phyloP scores from a whole-genome alignment of 164 flowering plant genomes.

The Tetrastigma voinierianum region DNA sequence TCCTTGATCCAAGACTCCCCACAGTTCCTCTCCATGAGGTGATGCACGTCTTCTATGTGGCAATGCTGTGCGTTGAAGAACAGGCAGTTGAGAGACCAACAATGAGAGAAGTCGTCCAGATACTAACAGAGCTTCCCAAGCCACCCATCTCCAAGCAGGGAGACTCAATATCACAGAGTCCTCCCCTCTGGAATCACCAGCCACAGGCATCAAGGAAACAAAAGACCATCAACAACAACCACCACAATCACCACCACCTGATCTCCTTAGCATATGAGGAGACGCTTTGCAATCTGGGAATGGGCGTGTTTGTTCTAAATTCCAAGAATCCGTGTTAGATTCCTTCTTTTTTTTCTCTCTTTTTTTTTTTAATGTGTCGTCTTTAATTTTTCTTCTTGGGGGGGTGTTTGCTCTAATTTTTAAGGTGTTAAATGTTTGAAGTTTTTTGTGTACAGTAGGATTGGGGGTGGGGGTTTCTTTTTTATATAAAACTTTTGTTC shows the following conservation, averaged over 20 bases:
- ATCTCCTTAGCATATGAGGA: slow-evolving; percentile 87
- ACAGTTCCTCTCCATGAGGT: slow-evolving; percentile 83
- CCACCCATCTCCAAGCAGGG: slow-evolving; percentile 39
- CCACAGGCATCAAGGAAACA: slow-evolving; percentile 21
- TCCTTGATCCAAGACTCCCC: slow-evolving; percentile 80
- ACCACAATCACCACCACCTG: slow-evolving; percentile 61
- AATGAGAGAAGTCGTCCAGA: slow-evolving; percentile 97
- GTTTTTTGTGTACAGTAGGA: slow-evolving; percentile 27
- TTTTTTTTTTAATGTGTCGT: no score
- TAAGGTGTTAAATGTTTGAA: slow-evolving; percentile 12
- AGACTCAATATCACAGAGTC: slow-evolving; percentile 36
- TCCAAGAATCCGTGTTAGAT: slow-evolving; percentile 27
- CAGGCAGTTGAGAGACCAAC: slow-evolving; percentile 95
- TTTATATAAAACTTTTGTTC: slow-evolving; percentile 6
- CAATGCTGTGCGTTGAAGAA: slow-evolving; percentile 97
- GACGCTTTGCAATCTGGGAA: neutral
- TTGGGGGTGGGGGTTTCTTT: slow-evolving; percentile 12
- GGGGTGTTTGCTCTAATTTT: slow-evolving; percentile 20
- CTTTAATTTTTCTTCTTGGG: slow-evolving; percentile 5
- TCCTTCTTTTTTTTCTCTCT: slow-evolving; percentile 10
- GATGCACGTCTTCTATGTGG: slow-evolving; percentile 93
- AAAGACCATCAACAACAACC: slow-evolving; percentile 42
- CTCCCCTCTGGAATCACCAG: slow-evolving; percentile 30
- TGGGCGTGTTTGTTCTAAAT: slow-evolving; percentile 3
- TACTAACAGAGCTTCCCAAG: slow-evolving; percentile 78